Evolutionary conservation across 768 basidiomycete genomes (phyloP), one percentile per base, ranked within the genome.

Genomic region (Tulasnella sp.): DNA sequence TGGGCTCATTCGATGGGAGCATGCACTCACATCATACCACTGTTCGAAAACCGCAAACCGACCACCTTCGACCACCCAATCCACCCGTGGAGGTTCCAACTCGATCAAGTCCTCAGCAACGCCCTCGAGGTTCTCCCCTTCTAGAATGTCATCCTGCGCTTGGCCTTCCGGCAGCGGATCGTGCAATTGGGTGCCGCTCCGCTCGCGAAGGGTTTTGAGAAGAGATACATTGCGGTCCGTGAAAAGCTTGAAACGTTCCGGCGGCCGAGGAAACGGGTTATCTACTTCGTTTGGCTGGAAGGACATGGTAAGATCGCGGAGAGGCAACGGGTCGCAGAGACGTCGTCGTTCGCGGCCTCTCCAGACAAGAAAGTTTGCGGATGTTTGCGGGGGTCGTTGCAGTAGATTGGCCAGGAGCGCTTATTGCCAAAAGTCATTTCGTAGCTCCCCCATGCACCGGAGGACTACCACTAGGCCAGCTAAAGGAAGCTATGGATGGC

Each of bases 241-340:
- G 84, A 94, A 96, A 78, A 91, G 91, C 14, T 88, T 88, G 85
- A 95, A 95, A 83, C 94, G 93, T 19, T 93, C 93, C 0, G 95
- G 94, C 0, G 95, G 95, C 6, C 93, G 93, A 36, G 96, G 96
- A 84, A 97, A 97, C 14, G 93, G 94, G 85, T 94, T 95, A 7
- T 40, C 74, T 24, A 81, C 78, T 73, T 79, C 68, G 24, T 46
- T 40, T 8, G 58, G 39, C 10, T 39, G n/a, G 19, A 74, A 74
- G 16, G 73, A 42, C 73, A 21, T 42, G 12, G 8, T 68, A 12
- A n/a, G 18, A 34, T 34, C 31, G 62, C 56, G 56, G 16, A 31
- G 24, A n/a, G n/a, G 56, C n/a, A 34, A 27, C 8, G 5, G 62
- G 27, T 68, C 5, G 34, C 62, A 14, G 58, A 31, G 58, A 34